Conservation (phyloP, 257 asterid genomes). For the Rauvolfia tetraphylla region DNA sequence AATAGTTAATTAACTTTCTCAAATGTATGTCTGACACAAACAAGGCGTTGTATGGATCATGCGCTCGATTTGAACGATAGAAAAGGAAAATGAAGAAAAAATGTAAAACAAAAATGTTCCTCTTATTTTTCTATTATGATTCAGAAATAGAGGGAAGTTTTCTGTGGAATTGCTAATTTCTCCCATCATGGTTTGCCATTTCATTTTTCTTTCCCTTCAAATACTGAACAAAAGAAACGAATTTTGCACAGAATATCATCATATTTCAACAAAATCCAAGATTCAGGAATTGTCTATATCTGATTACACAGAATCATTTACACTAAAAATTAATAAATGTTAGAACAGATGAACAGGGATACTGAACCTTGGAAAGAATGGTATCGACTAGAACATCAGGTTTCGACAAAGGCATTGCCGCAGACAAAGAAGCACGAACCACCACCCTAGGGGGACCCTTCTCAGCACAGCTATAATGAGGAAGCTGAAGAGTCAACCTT, state of each 20-base stretch:
- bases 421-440: constrained; percentile 43
- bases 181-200: too few relatives aligned
- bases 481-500: not conserved
- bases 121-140: too few relatives aligned
- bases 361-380: constrained; percentile 62
- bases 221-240: not conserved
- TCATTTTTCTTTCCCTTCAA: not conserved
- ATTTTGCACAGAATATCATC: not conserved
- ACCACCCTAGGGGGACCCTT: not conserved
- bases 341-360: not conserved
- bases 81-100: not conserved
- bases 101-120: not conserved
- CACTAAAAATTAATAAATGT: not conserved
- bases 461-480: not conserved
- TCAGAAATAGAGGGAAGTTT: too few relatives aligned
- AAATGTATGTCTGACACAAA: too few relatives aligned
- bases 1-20: too few relatives aligned
- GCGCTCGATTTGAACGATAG: not conserved
- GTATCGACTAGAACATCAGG: constrained; percentile 52
- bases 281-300: too few relatives aligned
- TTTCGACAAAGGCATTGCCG: constrained; percentile 37
- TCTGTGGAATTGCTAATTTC: not conserved
- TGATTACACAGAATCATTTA: not conserved
- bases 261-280: too few relatives aligned
- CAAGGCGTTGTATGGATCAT: not conserved